Evolutionary conservation across 352 stramenopile genomes (phyloP).

Genomic region (Phytopythium aichiense): DNA sequence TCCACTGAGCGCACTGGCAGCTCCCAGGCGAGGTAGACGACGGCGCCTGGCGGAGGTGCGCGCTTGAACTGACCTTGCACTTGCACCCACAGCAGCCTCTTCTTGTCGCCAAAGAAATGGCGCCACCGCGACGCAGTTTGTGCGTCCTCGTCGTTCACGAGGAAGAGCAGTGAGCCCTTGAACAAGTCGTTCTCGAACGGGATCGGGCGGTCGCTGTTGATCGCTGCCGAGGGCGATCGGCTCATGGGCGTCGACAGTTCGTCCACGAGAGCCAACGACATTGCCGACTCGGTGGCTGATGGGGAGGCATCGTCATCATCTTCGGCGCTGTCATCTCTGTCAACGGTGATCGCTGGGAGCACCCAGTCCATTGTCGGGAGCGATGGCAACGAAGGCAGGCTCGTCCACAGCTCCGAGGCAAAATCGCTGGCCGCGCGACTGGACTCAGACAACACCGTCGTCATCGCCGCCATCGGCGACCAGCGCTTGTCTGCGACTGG

Average conservation of each 20-base stretch:
- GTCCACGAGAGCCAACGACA: slow-evolving; percentile 27
- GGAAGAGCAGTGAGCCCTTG: slow-evolving; percentile 28
- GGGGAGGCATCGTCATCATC: not conserved
- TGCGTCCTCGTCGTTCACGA: slow-evolving; percentile 22
- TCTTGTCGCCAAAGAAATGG: slow-evolving; percentile 32
- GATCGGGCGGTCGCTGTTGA: slow-evolving; percentile 35
- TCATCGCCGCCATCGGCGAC: not conserved
- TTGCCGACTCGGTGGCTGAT: not conserved
- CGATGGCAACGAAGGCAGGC: not conserved
- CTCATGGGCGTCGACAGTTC: slow-evolving; percentile 10
- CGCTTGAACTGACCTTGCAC: slow-evolving; percentile 62
- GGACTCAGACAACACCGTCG: not conserved
- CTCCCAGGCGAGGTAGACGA: slow-evolving; percentile 49
- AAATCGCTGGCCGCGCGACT: not conserved
- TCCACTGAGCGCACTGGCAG: slow-evolving; percentile 30
- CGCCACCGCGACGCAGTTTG: slow-evolving; percentile 13
- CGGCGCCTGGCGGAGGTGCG: slow-evolving; percentile 16
- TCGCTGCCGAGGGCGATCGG: not conserved
- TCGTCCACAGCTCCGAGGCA: not conserved
- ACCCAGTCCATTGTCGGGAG: slow-evolving; percentile 1
- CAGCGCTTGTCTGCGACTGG: not conserved
- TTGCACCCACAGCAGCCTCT: slow-evolving; percentile 45
- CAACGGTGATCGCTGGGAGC: not conserved
- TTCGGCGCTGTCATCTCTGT: not conserved
- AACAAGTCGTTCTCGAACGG: slow-evolving; percentile 49